phyloP scores from a whole-genome alignment of 805 yeast genomes.

The Ogataea parapolymorpha region DNA sequence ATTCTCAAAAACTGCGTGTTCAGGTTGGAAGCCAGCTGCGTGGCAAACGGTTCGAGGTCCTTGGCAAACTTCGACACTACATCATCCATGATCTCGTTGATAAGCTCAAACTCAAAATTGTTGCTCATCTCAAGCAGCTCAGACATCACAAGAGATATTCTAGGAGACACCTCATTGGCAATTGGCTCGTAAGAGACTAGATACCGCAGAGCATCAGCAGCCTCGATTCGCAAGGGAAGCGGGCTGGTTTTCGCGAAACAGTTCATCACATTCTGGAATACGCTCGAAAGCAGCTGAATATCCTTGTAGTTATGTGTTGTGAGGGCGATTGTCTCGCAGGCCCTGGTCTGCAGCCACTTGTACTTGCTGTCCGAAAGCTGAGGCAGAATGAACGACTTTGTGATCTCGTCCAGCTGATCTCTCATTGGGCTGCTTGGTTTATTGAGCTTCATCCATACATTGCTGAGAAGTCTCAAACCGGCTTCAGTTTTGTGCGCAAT shows the following conservation, averaged over 20 bases:
- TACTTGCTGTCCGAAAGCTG: slow-evolving; percentile 46
- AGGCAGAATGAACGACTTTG: slow-evolving; percentile 62
- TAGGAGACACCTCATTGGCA: slow-evolving; percentile 54
- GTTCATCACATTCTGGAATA: slow-evolving; percentile 32
- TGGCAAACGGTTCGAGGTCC: slow-evolving; percentile 87
- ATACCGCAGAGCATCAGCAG: slow-evolving; percentile 50
- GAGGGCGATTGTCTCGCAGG: slow-evolving; percentile 52
- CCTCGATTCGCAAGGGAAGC: slow-evolving; percentile 48
- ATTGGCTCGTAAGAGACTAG: slow-evolving; percentile 41
- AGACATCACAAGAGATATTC: slow-evolving; percentile 75
- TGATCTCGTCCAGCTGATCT: slow-evolving; percentile 59
- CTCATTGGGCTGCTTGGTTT: slow-evolving; percentile 50
- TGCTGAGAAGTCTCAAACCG: slow-evolving; percentile 68
- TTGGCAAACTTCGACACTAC: slow-evolving; percentile 83
- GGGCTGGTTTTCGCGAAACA: slow-evolving; percentile 38
- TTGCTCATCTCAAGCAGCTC: slow-evolving; percentile 67
- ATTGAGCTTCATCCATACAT: slow-evolving; percentile 55
- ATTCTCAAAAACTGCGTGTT: slow-evolving; percentile 71
- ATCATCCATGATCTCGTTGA: slow-evolving; percentile 89
- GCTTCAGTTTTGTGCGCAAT: slow-evolving; percentile 66
- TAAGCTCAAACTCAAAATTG: slow-evolving; percentile 76
- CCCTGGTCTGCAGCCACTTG: slow-evolving; percentile 69
- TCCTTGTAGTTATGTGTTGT: slow-evolving; percentile 24
- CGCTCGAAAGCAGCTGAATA: slow-evolving; percentile 33
- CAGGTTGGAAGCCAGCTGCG: slow-evolving; percentile 58